phyloP scores from a whole-genome alignment of 306 rosid species.

The Gillenia trifoliata region DNA sequence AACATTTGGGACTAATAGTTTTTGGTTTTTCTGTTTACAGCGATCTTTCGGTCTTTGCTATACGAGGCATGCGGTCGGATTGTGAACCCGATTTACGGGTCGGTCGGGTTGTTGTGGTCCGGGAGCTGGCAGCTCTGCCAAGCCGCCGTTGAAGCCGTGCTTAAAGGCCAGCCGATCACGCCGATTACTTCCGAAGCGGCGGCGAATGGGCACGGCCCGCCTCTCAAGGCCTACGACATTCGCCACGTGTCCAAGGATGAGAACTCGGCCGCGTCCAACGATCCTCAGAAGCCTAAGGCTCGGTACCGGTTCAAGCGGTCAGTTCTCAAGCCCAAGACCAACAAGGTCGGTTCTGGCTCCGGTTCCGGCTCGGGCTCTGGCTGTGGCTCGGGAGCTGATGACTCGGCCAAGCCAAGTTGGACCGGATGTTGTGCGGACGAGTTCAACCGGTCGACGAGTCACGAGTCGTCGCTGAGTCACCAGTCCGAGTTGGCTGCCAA shows the following conservation, averaged over 20 bases:
- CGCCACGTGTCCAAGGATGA: slow-evolving; percentile 90
- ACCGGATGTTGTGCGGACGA: slow-evolving; percentile 22
- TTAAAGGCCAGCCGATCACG: slow-evolving; percentile 76
- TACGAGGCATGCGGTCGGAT: slow-evolving; percentile 96
- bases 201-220: slow-evolving; percentile 68
- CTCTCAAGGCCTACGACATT: slow-evolving; percentile 79
- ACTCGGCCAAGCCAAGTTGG: slow-evolving; percentile 13
- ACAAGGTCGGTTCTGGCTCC: slow-evolving; percentile 15
- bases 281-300: slow-evolving; percentile 42
- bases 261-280: slow-evolving; percentile 61
- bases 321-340: slow-evolving; percentile 35
- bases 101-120: slow-evolving; percentile 93
- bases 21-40: slow-evolving; percentile 19
- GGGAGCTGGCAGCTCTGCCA: slow-evolving; percentile 98
- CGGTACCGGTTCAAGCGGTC: slow-evolving; percentile 63
- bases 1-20: background rate
- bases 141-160: slow-evolving; percentile 84
- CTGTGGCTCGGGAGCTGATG: background rate
- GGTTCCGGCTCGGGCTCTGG: slow-evolving; percentile 7
- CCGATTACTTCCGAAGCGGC: slow-evolving; percentile 84
- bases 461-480: slow-evolving; percentile 87
- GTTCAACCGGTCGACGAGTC: slow-evolving; percentile 63
- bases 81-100: slow-evolving; percentile 92
- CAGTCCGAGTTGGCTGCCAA: slow-evolving; percentile 59
- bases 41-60: slow-evolving; percentile 77